Percentiles rank a stretch among this genome's conserved stretches.
These are phyloP conservation scores for Lotmaria passim DNA, from an alignment of 208 protist species.

Conservation along the genomic window DNA sequence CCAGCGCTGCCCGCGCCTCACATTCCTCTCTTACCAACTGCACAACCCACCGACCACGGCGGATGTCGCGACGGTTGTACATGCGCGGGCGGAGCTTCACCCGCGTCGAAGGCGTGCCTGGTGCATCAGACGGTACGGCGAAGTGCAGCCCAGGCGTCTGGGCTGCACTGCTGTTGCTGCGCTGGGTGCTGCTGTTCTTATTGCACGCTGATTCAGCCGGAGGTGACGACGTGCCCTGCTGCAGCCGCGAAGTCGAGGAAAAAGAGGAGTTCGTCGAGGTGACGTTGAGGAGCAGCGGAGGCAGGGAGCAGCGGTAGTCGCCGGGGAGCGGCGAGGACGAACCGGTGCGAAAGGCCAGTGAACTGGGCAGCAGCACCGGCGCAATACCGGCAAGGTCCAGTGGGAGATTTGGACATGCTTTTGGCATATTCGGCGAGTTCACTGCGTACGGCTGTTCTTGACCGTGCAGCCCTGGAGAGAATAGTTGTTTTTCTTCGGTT, in stretches of 20 bases:
- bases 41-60: conserved; percentile 33
- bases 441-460: background rate
- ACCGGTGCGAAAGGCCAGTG: background rate
- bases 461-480: background rate
- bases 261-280: too few species aligned
- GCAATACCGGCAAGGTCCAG: background rate
- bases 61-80: conserved; percentile 21
- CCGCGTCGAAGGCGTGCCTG: background rate
- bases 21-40: conserved; percentile 53
- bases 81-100: background rate
- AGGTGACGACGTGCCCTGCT: background rate
- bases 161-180: too few species aligned
- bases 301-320: background rate
- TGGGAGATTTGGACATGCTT: background rate
- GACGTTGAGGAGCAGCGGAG: background rate
- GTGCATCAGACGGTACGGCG: background rate
- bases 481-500: background rate
- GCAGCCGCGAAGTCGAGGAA: background rate
- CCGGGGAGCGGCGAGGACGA: background rate
- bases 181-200: background rate
- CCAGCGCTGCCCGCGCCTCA: conserved; percentile 51
- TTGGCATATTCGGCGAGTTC: background rate
- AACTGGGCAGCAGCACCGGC: background rate
- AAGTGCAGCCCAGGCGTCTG: too few species aligned
- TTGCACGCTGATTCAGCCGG: background rate